Evolutionary conservation across 1,139 yeast species (phyloP), one percentile per base, ranked within the genome.

Genomic region (Yamadazyma friedrichii): DNA sequence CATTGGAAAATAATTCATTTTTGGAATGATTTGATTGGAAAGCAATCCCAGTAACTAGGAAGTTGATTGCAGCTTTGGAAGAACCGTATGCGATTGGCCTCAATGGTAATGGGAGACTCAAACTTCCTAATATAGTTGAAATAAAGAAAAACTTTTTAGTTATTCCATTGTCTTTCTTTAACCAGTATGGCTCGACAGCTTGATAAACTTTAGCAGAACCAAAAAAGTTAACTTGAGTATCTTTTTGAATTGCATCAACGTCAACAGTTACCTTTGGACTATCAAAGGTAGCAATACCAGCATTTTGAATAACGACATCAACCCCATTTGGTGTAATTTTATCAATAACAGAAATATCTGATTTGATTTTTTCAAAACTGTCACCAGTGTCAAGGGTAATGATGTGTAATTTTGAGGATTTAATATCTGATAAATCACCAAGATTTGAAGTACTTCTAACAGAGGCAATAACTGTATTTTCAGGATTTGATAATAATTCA

Each of bases 51-150:
- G 48, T 53, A 9, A 50, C 48, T 4, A 54, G 35, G 33, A 50
- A 59, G 50, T 63, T 64, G 42, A 64, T 36, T 0, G 65, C 65
- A n/a, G 69, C 67, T 42, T 65, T 66, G 16, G 69, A 61, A 24
- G 51, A 50, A 10, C 70, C 70, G 43, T 65, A 65, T 5, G 61
- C 62, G 24, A 38, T 13, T 9, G 41, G 39, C 31, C 33, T 40
- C 6, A 25, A 9, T 13, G 36, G 39, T 3, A 32, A 10, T 12
- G 25, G 26, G 9, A 15, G 8, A 9, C 15, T 15, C 16, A 32
- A 9, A n/a, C 36, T 33, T 4, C 32, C 38, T 9, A 39, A 24
- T 11, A 36, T 10, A 9, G 41, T 24, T 6, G 44, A 38, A 10
- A 47, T 16, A 20, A 39, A 40, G 26, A 39, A 26, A 29, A 44